Conservation (phyloP, 1,284 basidiomycete species). For the Earliella scabrosa region DNA sequence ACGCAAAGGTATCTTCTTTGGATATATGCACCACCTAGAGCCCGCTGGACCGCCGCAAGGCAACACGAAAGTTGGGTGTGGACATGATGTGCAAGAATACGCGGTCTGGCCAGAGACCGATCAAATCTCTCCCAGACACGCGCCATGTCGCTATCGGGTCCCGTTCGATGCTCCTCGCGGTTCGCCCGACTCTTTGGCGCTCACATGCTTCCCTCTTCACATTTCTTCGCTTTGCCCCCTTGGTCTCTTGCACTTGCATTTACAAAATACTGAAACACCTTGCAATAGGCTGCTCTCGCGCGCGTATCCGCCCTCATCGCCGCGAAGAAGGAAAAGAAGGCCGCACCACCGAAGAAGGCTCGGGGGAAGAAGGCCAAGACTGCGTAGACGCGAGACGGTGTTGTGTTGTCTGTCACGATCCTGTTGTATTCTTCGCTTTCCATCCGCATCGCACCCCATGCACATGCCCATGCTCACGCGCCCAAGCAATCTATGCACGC, state of each 20-base stretch:
- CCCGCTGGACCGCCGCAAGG: conserved; percentile 50
- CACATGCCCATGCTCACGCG: conserved; percentile 26
- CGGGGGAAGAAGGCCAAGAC: conserved; percentile 64
- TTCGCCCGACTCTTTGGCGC: conserved; percentile 70
- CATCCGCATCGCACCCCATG: conserved; percentile 22
- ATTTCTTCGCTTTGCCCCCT: conserved; percentile 11
- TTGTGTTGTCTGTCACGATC: conserved; percentile 17
- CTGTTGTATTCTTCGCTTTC: conserved; percentile 27
- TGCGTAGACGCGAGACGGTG: conserved; percentile 17
- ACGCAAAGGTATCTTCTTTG: neutral
- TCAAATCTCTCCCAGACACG: conserved; percentile 62
- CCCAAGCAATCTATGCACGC: conserved; percentile 26
- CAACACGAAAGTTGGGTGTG: conserved; percentile 81
- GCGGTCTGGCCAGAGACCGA: conserved; percentile 51
- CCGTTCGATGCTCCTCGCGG: conserved; percentile 65
- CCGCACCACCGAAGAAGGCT: conserved; percentile 70
- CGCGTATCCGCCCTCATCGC: conserved; percentile 79
- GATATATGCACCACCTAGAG: conserved; percentile 63
- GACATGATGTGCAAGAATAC: conserved; percentile 81
- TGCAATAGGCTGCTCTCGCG: conserved; percentile 73
- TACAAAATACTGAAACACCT: conserved; percentile 33
- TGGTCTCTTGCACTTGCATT: neutral
- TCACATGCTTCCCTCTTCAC: conserved; percentile 47
- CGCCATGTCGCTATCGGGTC: conserved; percentile 76
- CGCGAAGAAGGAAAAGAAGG: conserved; percentile 76